Conservation (phyloP, 805 yeast genomes). For the Cyberlindnera xylosilytica region DNA sequence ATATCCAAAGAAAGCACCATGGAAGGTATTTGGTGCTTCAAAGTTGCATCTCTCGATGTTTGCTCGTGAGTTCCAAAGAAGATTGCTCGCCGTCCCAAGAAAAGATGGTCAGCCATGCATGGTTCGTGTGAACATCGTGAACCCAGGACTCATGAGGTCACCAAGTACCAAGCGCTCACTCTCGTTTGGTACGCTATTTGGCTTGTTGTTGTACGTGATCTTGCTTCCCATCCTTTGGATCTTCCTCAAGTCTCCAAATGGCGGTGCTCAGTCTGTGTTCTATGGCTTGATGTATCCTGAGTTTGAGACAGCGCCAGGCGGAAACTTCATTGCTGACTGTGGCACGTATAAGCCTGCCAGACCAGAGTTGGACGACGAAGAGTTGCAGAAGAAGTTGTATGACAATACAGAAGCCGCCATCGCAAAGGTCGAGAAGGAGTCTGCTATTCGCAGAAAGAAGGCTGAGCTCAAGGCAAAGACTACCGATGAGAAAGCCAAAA, state of each 20-base stretch:
- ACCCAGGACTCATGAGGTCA: slow-evolving; percentile 91
- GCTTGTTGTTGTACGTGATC: slow-evolving; percentile 60
- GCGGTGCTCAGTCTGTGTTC: slow-evolving; percentile 78
- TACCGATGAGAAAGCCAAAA: background rate
- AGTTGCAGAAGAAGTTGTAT: slow-evolving; percentile 56
- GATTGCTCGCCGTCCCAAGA: slow-evolving; percentile 55
- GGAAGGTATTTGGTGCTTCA: slow-evolving; percentile 78
- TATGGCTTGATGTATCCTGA: slow-evolving; percentile 73
- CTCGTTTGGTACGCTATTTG: slow-evolving; percentile 69
- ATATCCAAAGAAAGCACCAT: slow-evolving; percentile 63
- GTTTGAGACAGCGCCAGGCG: slow-evolving; percentile 58
- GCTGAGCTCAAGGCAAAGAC: slow-evolving; percentile 18
- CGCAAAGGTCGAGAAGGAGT: slow-evolving; percentile 58
- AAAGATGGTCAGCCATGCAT: slow-evolving; percentile 71
- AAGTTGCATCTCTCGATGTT: slow-evolving; percentile 74
- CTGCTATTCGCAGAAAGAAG: slow-evolving; percentile 64
- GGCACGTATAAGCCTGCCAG: slow-evolving; percentile 50
- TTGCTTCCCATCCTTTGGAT: slow-evolving; percentile 83
- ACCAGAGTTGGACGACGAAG: slow-evolving; percentile 59
- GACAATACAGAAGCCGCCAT: slow-evolving; percentile 60
- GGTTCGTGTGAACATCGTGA: slow-evolving; percentile 69
- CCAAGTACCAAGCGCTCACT: slow-evolving; percentile 78
- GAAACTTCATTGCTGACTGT: slow-evolving; percentile 74
- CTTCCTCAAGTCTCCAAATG: slow-evolving; percentile 66
- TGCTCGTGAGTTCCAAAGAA: slow-evolving; percentile 74